Evolutionary conservation across 768 basidiomycete species (phyloP), one percentile per base, ranked within the genome.

Genomic region (Leccinum pellstonianum): DNA sequence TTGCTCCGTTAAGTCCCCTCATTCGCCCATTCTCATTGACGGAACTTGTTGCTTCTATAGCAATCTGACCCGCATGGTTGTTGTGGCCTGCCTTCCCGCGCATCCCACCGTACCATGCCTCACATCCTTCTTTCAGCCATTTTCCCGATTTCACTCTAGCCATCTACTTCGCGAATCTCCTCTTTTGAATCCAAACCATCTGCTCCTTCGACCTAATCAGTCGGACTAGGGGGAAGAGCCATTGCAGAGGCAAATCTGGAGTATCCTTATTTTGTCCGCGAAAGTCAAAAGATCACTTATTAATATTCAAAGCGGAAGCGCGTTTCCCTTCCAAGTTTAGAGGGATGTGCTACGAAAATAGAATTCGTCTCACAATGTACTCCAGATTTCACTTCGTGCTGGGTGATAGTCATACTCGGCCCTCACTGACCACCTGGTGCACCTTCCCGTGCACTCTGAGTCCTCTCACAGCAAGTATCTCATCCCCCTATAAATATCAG

Each of bases 401-500:
- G 9, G 23, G 9, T 0, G 49, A 50, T 25, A 50, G 23, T 50
- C 25, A 15, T 23, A 27, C 49, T 50, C 25, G 21, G 9, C 25
- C 49, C 8, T 50, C 25, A 17, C 48, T 27, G 23, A 17, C 25
- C 48, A 49, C 25, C 48, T 49, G 48, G 48, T 49, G 48, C 48
- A 25, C 23, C 48, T 23, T 27, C 48, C 19, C 23, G 4, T 25
- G 48, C 7, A 7, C 25, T 27, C 12, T 25, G 9, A 12, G 21
- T 66, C 41, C 46, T 55, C 54, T 55, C 50, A 35, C 43, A 8
- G 33, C 5, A 33, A 7, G 7, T n/a, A 23, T 14, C n/a, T 27
- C 9, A 27, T 38, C 8, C 12, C 58, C 19, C n/a, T 50, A 63
- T 59, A 64, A 64, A 64, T 55, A 52, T 15, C 25, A 1, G 10